Base-by-base conservation (phyloP, 768 basidiomycete species). In the Suillus fuscotomentosus region DNA sequence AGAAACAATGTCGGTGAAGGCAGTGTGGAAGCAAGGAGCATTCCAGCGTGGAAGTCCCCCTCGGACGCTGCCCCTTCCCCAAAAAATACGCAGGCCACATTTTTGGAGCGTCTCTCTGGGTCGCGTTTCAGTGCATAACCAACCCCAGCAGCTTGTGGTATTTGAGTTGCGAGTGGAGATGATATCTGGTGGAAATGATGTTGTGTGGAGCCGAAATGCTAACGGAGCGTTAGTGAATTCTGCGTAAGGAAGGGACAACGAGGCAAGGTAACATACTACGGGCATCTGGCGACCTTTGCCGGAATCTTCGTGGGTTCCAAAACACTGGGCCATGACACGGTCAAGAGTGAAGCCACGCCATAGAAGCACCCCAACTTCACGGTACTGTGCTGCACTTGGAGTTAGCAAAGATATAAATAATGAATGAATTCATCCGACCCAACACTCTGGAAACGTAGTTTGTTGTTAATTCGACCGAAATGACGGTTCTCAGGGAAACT, bases 181-280 rank as follows among this genome's bases (percentile, higher is more conserved):
- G 96, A 97, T 65, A 97, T 97, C 22, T 92, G 94, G 77, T 95
- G 92, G 74, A 96, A 97, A 74, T 97, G 95, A 64, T 91, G 86
- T 63, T 86, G 78, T 1, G 84, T 83, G 6, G 94, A 94, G 15
- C 94, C 92, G 75, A 95, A 94, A 72, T 98, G 95, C 86, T 94
- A 36, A 27, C 45, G 65, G 48, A 70, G 66, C 62, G 56, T 59
- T n/a, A 45, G 53, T 20, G 2, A 20, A 36, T n/a, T 54, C 31
- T 68, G n/a, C 67, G 60, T 11, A 41, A 27, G 27, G 14, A 41
- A 51, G 1, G 3, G 5, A 36, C 43, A 20, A 27, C 20, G 48
- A 9, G 5, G 4, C 6, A 22, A 53, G 15, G 15, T 11, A 6
- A 74, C 84, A 63, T 82, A 94, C 92, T 65, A 96, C 92, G 14